phyloP scores from a whole-genome alignment of 2,329 filamentous ascomycete genomes.

The Apiospora hydei region DNA sequence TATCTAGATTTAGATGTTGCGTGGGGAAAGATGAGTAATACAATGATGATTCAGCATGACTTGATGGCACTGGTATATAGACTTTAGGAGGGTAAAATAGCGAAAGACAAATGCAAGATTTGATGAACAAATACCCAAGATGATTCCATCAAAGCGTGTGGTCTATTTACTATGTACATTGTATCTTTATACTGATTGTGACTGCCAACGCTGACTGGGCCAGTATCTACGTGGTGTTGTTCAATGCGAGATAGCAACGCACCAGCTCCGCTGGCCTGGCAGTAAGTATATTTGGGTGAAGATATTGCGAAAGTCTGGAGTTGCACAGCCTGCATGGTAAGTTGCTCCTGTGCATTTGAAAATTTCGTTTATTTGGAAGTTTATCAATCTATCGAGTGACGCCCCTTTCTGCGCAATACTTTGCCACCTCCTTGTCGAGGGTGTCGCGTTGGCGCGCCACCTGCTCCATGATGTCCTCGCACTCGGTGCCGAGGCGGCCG shows the following conservation, averaged over 20 bases:
- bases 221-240: background rate
- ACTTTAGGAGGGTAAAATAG: constrained; percentile 22
- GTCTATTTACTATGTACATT: background rate
- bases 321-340: background rate
- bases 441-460: constrained; percentile 69
- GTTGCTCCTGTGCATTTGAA: background rate
- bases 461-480: constrained; percentile 71
- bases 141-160: background rate
- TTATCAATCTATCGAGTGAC: constrained; percentile 27
- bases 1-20: constrained; percentile 65
- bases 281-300: background rate
- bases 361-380: background rate
- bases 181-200: background rate
- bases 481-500: constrained; percentile 53
- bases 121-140: constrained; percentile 3
- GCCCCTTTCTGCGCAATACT: constrained; percentile 72
- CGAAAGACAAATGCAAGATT: constrained; percentile 9
- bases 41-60: constrained; percentile 23
- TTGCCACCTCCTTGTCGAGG: constrained; percentile 75
- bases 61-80: constrained; percentile 24
- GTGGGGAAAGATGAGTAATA: constrained; percentile 14
- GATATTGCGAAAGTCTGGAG: background rate
- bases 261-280: background rate
- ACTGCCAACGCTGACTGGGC: background rate
- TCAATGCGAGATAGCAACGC: background rate